Percentiles rank a stretch among this genome's conserved stretches.
Conservation (phyloP, 108 stramenopile species). For the Cyclostephanos invisitatus region DNA sequence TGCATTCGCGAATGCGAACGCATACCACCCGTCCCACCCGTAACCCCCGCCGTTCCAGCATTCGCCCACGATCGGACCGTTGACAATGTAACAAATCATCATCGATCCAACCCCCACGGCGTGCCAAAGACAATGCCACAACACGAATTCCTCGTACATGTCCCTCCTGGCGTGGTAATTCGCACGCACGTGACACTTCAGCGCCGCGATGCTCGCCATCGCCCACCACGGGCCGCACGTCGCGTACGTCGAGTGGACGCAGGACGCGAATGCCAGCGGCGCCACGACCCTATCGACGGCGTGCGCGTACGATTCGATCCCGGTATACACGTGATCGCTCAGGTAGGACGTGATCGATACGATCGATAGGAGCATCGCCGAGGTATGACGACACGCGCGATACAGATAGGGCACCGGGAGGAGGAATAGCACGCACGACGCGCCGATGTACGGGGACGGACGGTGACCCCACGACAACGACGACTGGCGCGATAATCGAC, state of each 20-base stretch:
- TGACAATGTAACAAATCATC: slow-evolving; percentile 19
- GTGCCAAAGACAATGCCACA: slow-evolving; percentile 50
- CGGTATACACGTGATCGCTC: slow-evolving; percentile 52
- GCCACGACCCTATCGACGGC: slow-evolving; percentile 44
- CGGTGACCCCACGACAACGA: slow-evolving; percentile 48
- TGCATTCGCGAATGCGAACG: too few species aligned
- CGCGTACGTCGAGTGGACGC: slow-evolving; percentile 18
- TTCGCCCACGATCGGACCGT: slow-evolving; percentile 17
- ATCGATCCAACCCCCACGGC: slow-evolving; percentile 29
- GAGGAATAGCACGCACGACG: slow-evolving; percentile 43
- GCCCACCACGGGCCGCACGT: slow-evolving; percentile 29
- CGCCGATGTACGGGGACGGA: slow-evolving; percentile 38
- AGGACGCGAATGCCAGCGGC: slow-evolving; percentile 39
- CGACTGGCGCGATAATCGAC: slow-evolving; percentile 40
- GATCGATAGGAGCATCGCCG: slow-evolving; percentile 20
- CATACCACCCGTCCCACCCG: not conserved
- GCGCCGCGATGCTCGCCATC: slow-evolving; percentile 4
- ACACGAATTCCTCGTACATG: slow-evolving; percentile 41
- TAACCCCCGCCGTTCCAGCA: slow-evolving; percentile 13
- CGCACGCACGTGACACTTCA: slow-evolving; percentile 39
- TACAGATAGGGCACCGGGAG: slow-evolving; percentile 40
- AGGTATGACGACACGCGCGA: slow-evolving; percentile 20
- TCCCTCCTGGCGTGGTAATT: slow-evolving; percentile 33
- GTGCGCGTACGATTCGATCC: slow-evolving; percentile 43
- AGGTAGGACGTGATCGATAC: slow-evolving; percentile 43